Base-by-base conservation (phyloP, 352 stramenopile species). In the Peronosclerospora sorghi region DNA sequence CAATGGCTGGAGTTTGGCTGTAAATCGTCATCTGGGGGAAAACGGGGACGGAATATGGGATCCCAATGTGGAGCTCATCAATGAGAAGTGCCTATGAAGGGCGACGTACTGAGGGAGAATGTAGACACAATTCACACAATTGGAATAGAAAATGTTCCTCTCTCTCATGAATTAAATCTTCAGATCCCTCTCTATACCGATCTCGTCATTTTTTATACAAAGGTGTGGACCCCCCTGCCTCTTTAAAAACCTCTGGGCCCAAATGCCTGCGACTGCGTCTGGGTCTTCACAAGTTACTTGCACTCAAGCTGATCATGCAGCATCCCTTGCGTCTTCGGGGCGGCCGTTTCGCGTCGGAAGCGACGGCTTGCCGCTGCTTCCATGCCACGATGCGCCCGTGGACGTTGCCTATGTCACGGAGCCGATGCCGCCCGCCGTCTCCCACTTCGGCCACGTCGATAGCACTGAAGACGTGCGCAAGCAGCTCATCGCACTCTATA, bases 401-500 rank as follows among this genome's bases (percentile, higher is more conserved):
- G 19, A 18, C 29, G 44, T 49, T 21, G 36, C 18, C 23, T 46
- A 26, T 28, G 10, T 32, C 44, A 40, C 20, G 5, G 26, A 26
- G 5, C 17, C 19, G 20, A 17, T 15, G 10, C 13, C 29, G 3
- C 7, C 17, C n/a, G 21, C 42, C 20, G 43, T 73, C 17, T 41
- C 59, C 17, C 38, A 53, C 37, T 68, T 73, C 34, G 67, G 63
- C 20, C 20, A 56, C 19, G 32, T 45, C 8, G 51, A 47, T 27
- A 54, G 40, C 12, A 15, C 14, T 2, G 36, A 56, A 12, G 59
- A 62, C 56, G 55, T 86, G n/a, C 73, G 73, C 35, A 32, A 23
- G 18, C 41, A 70, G 39, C 59, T 88, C 8, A 19, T 68, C 37
- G 35, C 40, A 10, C 62, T 64, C 41, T 85, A 81, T 51, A 48